Evolutionary conservation across 345 rosid species (phyloP).

Genomic region (Aquilaria sinensis): DNA sequence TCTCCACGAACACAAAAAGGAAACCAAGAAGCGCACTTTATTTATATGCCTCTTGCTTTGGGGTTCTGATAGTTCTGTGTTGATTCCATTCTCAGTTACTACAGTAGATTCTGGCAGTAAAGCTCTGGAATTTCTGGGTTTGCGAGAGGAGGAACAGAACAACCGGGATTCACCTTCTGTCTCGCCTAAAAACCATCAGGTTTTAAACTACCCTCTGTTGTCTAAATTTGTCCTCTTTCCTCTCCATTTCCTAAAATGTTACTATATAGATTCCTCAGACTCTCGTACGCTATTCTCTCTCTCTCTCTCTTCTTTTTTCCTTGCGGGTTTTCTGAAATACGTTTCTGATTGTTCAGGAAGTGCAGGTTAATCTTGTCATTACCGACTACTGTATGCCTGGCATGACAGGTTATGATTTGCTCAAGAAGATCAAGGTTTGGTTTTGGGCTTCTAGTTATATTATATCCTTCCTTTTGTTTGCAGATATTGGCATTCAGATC

Average conservation of each 20-base stretch:
- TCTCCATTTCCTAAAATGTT: background rate
- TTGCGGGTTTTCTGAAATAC: conserved; percentile 5
- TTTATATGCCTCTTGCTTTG: background rate
- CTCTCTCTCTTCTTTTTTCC: background rate
- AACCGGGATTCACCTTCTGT: conserved; percentile 17
- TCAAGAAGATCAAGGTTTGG: conserved; percentile 62
- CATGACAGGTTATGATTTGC: conserved; percentile 84
- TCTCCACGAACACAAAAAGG: background rate
- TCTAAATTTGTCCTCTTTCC: background rate
- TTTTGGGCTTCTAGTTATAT: background rate
- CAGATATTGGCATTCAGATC: no score
- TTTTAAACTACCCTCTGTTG: background rate
- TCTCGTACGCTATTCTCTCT: background rate
- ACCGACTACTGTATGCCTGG: conserved; percentile 88
- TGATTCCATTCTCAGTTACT: conserved; percentile 39
- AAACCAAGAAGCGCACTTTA: no score
- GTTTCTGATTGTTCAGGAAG: conserved; percentile 28
- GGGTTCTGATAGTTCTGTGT: background rate
- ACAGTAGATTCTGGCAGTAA: conserved; percentile 71
- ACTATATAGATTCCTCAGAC: background rate
- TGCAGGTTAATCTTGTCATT: conserved; percentile 55
- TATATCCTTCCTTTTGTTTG: background rate
- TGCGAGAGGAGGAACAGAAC: conserved; percentile 27
- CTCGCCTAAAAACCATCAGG: conserved; percentile 36
- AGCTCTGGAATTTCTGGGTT: conserved; percentile 66